These are phyloP conservation scores for Talaromyces sp. DNA, from an alignment of 2,329 filamentous ascomycete species.

Conservation along the genomic window DNA sequence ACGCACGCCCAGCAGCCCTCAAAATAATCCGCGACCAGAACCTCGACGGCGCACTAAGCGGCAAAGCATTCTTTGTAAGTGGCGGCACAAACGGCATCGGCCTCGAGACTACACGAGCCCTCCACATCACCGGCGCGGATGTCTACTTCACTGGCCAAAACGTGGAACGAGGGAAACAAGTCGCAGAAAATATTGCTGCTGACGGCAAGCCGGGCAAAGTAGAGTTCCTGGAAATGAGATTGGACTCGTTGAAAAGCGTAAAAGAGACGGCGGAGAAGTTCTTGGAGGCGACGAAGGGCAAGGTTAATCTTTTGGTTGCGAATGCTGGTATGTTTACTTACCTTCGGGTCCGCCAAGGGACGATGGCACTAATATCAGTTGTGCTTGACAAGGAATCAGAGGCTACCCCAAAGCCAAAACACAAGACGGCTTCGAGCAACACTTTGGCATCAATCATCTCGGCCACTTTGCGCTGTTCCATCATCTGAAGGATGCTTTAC, in stretches of 20 bases:
- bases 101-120: slow-evolving; percentile 11
- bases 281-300: slow-evolving; percentile 7
- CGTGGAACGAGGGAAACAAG: slow-evolving; percentile 1
- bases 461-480: slow-evolving; percentile 18
- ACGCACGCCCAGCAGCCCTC: slow-evolving; percentile 16
- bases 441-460: slow-evolving; percentile 17
- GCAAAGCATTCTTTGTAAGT: slow-evolving; percentile 11
- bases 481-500: slow-evolving; percentile 14
- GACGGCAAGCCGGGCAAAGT: slow-evolving; percentile 17
- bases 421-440: slow-evolving; percentile 17
- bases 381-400: slow-evolving; percentile 5
- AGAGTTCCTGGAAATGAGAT: slow-evolving; percentile 11
- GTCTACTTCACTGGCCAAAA: slow-evolving; percentile 17
- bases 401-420: slow-evolving; percentile 15
- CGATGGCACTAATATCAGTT: no score
- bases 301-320: slow-evolving; percentile 15
- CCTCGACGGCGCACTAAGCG: background rate
- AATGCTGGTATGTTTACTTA: slow-evolving; percentile 13
- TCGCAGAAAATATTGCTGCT: background rate
- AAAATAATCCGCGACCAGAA: slow-evolving; percentile 16
- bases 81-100: slow-evolving; percentile 18
- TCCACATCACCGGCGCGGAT: slow-evolving; percentile 15
- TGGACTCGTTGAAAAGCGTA: slow-evolving; percentile 12
- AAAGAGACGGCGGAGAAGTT: slow-evolving; percentile 5
- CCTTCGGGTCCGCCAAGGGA: no score